Base-by-base conservation (phyloP, 2,329 filamentous ascomycete genomes). In the Diplocarpon rosae region DNA sequence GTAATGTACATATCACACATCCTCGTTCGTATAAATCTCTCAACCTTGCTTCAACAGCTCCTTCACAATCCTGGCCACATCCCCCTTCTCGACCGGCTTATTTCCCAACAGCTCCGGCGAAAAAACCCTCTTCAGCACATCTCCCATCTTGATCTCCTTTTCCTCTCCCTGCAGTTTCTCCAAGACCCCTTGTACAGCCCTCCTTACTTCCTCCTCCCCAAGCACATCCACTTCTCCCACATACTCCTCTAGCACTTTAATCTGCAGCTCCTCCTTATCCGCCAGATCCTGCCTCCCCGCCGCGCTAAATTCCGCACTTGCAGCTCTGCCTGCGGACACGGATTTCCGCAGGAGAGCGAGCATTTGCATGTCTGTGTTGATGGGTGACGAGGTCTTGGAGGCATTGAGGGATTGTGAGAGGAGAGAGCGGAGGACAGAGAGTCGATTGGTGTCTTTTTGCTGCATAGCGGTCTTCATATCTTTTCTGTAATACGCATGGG, bases 321-420 rank as follows among this genome's bases (percentile, higher is more conserved):
- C 77, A 14, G 79, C 73, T 39, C 72, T 66, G 3, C 72, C 69
- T 1, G 72, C 67, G 35, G 73, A 71, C 16, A 75, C 72, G 41
- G 78, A 73, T 64, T 80, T 82, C 51, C 76, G 73, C 45, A 92
- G 71, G 39, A 89, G 68, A 7, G 70, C 66, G 24, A 87, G 74
- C 44, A 90, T 70, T 57, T 83, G 76, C 51, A 74, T 71, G 62
- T 90, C 83, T 16, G 77, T 84, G 43, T 67, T 69, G 58, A 89
- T 76, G n/a, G 85, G 84, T 32, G 67, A 69, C 32, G 71, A 59
- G 12, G 83, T 86, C 65, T 89, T 89, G 61, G 78, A 81, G 29
- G 82, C 79, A 63, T 88, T 89, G 55, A 80, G 78, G 49, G 83
- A 78, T 50, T 82, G 75, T 28, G 82, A 71, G 52, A 89, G 72